Conservation (phyloP, 2,329 filamentous ascomycete species). For the Fusarium illudens region DNA sequence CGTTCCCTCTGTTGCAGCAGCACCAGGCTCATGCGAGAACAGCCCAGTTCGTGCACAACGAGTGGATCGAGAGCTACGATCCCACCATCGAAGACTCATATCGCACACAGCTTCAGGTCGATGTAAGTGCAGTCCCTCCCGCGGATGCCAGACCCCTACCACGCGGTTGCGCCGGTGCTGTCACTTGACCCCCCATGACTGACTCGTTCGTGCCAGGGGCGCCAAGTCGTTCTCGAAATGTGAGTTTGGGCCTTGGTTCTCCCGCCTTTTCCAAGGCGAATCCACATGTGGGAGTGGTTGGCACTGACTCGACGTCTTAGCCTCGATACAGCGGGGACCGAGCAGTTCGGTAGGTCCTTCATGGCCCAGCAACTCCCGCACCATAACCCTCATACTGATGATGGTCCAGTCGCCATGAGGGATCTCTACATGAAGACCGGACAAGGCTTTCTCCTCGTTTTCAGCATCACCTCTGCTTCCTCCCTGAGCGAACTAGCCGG, state of each 20-base stretch:
- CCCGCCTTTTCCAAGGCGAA: not conserved
- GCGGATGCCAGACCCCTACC: not conserved
- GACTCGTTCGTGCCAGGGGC: constrained; percentile 65
- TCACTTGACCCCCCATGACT: constrained; percentile 38
- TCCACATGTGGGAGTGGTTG: constrained; percentile 25
- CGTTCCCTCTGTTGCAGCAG: constrained; percentile 11
- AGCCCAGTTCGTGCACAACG: constrained; percentile 94
- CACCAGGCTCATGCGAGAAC: constrained; percentile 33
- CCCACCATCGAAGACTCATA: constrained; percentile 83
- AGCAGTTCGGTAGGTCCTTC: constrained; percentile 81
- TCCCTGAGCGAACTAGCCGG: constrained; percentile 84
- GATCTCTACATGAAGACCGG: constrained; percentile 94
- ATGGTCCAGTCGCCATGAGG: constrained; percentile 66
- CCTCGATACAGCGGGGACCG: constrained; percentile 89
- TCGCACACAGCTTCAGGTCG: constrained; percentile 78
- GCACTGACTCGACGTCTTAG: constrained; percentile 53
- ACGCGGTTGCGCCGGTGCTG: constrained; percentile 7
- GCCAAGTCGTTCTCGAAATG: constrained; percentile 91
- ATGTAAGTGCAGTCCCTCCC: constrained; percentile 67
- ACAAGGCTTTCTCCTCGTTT: constrained; percentile 90
- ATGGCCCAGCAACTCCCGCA: constrained; percentile 25
- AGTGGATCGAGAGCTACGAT: constrained; percentile 91
- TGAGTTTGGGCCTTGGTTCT: constrained; percentile 53
- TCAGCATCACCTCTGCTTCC: constrained; percentile 86
- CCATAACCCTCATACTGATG: constrained; percentile 33